Percentiles rank a stretch among this genome's conserved stretches.
Conservation (phyloP, 1,139 yeast genomes). For the Hansenula sp. region DNA sequence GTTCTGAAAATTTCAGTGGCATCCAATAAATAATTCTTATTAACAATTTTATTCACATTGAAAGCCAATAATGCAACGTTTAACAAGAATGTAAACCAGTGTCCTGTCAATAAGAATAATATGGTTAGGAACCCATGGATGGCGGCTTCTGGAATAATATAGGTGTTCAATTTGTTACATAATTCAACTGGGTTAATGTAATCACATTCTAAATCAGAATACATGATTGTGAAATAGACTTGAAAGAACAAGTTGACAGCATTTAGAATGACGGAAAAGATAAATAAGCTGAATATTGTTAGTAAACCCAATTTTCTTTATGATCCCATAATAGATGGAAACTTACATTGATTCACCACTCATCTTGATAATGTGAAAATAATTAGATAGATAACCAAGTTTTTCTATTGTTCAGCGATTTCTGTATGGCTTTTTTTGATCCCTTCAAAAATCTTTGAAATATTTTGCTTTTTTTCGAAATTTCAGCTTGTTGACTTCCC, state of each 20-base stretch:
- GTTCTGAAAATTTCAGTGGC: slow-evolving; percentile 98
- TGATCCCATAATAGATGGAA: background rate
- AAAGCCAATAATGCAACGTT: slow-evolving; percentile 84
- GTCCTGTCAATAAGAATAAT: slow-evolving; percentile 80
- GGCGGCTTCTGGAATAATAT: slow-evolving; percentile 88
- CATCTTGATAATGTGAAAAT: background rate
- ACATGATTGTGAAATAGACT: slow-evolving; percentile 90
- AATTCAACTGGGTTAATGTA: slow-evolving; percentile 96
- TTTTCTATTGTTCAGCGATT: background rate
- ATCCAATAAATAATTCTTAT: slow-evolving; percentile 83
- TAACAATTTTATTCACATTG: slow-evolving; percentile 67
- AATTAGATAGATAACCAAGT: background rate
- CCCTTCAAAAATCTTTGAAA: background rate
- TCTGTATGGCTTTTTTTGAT: background rate
- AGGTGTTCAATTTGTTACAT: slow-evolving; percentile 87
- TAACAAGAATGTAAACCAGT: slow-evolving; percentile 86
- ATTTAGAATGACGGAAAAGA: slow-evolving; percentile 80
- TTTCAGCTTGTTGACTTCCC: slow-evolving; percentile 7
- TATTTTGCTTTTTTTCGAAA: background rate
- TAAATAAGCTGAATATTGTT: slow-evolving; percentile 49
- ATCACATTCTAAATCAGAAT: slow-evolving; percentile 91
- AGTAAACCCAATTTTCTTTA: background rate
- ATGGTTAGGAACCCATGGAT: slow-evolving; percentile 72
- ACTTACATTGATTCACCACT: slow-evolving; percentile 13
- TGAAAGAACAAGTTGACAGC: slow-evolving; percentile 86